Conservation (phyloP, 768 basidiomycete genomes). For the Amanita muscaria region DNA sequence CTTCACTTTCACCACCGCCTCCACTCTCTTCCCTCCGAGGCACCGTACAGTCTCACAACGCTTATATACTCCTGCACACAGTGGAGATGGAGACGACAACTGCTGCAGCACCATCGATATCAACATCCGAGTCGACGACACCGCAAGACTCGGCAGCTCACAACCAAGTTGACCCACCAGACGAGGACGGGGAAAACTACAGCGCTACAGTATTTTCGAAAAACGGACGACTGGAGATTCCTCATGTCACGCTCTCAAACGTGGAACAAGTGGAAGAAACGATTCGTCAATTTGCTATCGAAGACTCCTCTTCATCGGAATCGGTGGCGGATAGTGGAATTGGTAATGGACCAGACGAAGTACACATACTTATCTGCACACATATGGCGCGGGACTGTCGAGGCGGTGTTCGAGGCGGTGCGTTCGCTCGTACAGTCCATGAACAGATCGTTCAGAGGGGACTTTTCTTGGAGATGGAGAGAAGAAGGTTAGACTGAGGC, state of each 20-base stretch:
- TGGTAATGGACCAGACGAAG: constrained; percentile 15
- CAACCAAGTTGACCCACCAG: constrained; percentile 9
- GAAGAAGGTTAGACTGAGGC: constrained; percentile 23
- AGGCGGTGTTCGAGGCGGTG: constrained; percentile 58
- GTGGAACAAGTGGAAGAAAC: constrained; percentile 35
- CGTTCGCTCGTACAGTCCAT: constrained; percentile 44
- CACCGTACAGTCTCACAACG: constrained; percentile 42
- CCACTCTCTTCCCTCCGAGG: constrained; percentile 28
- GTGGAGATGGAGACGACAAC: constrained; percentile 46
- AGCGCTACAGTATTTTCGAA: constrained; percentile 46
- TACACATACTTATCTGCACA: constrained; percentile 65
- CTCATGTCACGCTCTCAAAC: constrained; percentile 38
- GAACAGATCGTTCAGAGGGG: constrained; percentile 37
- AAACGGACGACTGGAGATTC: constrained; percentile 39
- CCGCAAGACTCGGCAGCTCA: neutral
- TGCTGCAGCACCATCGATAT: neutral
- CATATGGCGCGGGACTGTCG: constrained; percentile 75
- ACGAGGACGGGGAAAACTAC: constrained; percentile 11
- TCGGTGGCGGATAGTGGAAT: neutral
- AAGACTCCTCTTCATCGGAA: too few relatives aligned
- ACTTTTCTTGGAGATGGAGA: constrained; percentile 17
- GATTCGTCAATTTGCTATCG: constrained; percentile 24
- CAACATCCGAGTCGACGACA: too few relatives aligned
- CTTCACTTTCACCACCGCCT: neutral
- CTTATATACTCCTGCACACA: constrained; percentile 48